phyloP scores from a whole-genome alignment of 2,329 filamentous ascomycete genomes.

The Hymenotorrendiella dingleyae region DNA sequence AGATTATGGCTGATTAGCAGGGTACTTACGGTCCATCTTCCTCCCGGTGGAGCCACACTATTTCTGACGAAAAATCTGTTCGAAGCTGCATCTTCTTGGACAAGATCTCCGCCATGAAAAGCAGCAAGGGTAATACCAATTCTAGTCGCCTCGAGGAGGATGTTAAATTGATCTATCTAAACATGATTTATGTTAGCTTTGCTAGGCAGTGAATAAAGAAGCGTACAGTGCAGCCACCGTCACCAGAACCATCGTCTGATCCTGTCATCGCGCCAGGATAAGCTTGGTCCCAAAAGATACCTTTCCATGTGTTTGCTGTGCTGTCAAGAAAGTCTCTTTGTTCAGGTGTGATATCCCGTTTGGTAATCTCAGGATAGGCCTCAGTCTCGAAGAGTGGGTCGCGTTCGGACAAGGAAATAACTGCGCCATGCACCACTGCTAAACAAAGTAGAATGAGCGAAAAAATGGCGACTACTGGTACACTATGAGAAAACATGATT shows the following conservation, averaged over 20 bases:
- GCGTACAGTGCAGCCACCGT: background rate
- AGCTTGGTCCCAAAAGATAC: background rate
- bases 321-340: background rate
- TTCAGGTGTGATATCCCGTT: background rate
- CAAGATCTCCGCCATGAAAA: background rate
- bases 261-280: background rate
- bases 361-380: too few species aligned
- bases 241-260: background rate
- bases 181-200: too few species aligned
- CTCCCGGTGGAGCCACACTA: background rate
- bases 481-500: too few species aligned
- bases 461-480: too few species aligned
- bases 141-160: background rate
- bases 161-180: background rate
- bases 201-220: too few species aligned
- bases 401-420: too few species aligned
- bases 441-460: too few species aligned
- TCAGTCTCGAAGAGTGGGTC: too few species aligned
- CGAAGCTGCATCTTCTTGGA: background rate
- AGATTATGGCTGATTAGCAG: background rate
- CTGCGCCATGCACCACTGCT: too few species aligned
- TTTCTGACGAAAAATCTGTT: background rate
- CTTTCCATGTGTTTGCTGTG: background rate
- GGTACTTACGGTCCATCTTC: background rate
- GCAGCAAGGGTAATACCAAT: background rate